Evolutionary conservation across 1,139 yeast species (phyloP), one percentile per base, ranked within the genome.

Genomic region (Yamadazyma triangularis): DNA sequence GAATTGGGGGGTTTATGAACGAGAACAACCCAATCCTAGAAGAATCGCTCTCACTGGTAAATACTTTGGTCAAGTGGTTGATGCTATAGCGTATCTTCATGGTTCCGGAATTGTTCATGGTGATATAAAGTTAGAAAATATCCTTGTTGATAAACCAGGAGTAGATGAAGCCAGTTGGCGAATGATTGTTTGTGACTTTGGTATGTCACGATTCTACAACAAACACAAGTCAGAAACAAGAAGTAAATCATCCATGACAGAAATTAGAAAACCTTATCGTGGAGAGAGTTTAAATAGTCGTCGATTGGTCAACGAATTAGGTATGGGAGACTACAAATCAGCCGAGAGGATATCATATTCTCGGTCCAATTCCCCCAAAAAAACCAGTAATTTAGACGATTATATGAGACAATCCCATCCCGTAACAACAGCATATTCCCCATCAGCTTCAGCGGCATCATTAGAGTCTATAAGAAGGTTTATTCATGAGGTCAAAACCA

Each of bases 111-210:
- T 86, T 21, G 89, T 83, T 7, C 97, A 89, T 51, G 94, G 96
- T 2, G 97, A 89, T 56, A 61, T 89, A 26, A 89, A 89, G 54
- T 64, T 88, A 30, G 97, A 89, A 48, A 89, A 89, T 50, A 84
- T 93, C 35, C 59, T 89, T 32, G 58, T 86, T 21, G 78, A 77
- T 32, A 54, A 57, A 15, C 40, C 57, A 8, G 45, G 34, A 18
- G 13, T 13, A 5, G 49, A 47, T 19, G 50, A 53, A 9, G 39
- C 46, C 13, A 42, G 48, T 11, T 45, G 50, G 38, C 53, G 55
- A 21, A 60, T 79, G 49, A 51, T 76, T 15, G 51, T 88, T 7
- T 86, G 96, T 58, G 97, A 88, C 58, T 88, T 88, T 60, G 97
- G 97, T 4, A 86, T 88, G 94, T 64, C 70, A 33, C 48, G 66